Evolutionary conservation across 345 rosid species (phyloP).

Genomic region (Hibiscus trionum): DNA sequence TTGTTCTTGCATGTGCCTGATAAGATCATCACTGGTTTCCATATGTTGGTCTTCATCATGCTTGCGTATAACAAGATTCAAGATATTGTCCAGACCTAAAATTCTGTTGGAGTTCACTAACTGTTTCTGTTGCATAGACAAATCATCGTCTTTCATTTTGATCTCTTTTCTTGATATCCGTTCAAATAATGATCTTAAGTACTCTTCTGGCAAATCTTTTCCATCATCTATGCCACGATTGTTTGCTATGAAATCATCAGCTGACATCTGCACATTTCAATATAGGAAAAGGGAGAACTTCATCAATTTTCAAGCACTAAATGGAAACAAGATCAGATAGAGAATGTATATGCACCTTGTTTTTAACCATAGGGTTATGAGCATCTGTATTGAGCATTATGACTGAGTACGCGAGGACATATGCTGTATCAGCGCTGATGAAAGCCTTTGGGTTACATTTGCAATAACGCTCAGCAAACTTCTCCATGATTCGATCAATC

Average conservation of each 20-base stretch:
- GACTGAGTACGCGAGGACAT: slow-evolving; percentile 96
- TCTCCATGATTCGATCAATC: slow-evolving; percentile 98
- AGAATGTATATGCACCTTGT: slow-evolving; percentile 54
- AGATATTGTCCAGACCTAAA: slow-evolving; percentile 79
- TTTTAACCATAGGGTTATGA: slow-evolving; percentile 95
- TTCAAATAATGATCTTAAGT: slow-evolving; percentile 77
- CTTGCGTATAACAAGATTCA: slow-evolving; percentile 93
- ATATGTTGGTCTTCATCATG: slow-evolving; percentile 64
- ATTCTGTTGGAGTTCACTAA: slow-evolving; percentile 69
- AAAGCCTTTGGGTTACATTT: slow-evolving; percentile 93
- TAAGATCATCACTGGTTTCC: slow-evolving; percentile 96
- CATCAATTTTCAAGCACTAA: slow-evolving; percentile 23
- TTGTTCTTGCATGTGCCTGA: slow-evolving; percentile 95
- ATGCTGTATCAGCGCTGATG: slow-evolving; percentile 94
- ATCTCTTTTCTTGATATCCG: slow-evolving; percentile 94
- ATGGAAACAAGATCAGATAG: slow-evolving; percentile 14
- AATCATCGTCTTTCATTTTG: slow-evolving; percentile 90
- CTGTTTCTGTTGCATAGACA: slow-evolving; percentile 73
- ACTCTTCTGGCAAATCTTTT: slow-evolving; percentile 89
- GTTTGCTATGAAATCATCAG: slow-evolving; percentile 91
- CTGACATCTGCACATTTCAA: slow-evolving; percentile 75
- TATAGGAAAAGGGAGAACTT: slow-evolving; percentile 5
- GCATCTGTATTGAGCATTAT: slow-evolving; percentile 97
- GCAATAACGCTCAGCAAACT: slow-evolving; percentile 91
- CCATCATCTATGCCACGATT: slow-evolving; percentile 99